Base-by-base conservation (phyloP, 768 basidiomycete species). In the Dacryopinax primogenitus region DNA sequence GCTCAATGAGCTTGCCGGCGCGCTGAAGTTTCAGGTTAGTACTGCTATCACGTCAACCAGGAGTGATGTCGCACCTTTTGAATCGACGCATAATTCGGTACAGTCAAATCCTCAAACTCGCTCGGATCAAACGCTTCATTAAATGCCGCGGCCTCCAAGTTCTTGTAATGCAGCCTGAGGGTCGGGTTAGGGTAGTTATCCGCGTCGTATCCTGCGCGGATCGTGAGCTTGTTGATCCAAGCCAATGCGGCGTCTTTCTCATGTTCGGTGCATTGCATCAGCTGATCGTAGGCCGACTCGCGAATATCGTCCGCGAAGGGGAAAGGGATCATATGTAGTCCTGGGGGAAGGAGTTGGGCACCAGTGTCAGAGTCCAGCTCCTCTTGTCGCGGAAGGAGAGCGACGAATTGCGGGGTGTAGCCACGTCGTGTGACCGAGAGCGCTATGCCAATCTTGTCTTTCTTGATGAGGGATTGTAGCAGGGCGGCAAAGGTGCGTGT, bases 221-320 rank as follows among this genome's bases (percentile, higher is more conserved):
- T 80, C 32, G 81, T 83, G 26, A 95, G 76, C 74, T 92, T 90
- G 70, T 84, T 83, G 47, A 98, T 84, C 81, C 88, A 86, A 37
- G 81, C 80, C 66, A 77, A 77, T 33, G 92, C 92, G 15, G 82
- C 78, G 1, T 87, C 81, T 64, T 81, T 83, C 68, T 88, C 77
- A 21, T 83, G 79, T 30, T 89, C 83, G 21, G 63, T 75, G 85
- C 92, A 87, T 79, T 81, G 80, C 69, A 80, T 77, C 6, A 80
- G 85, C 64, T 83, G 79, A 21, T 85, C 82, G 12, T 92, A 75
- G 1, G 88, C 86, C 4, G 88, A 88, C 21, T 80, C 79, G 61
- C 96, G 84, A 62, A 98, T 87, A 70, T 99, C 96, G 72, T 99
- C 96, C 2, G 90, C 88, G 73, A 89, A 99, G 0, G 95, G 94